A percentile compares a stretch with the other conserved stretches of the same genome.
Conservation (phyloP, 2,329 filamentous ascomycete genomes). For the Hirsutella minnesotensis region DNA sequence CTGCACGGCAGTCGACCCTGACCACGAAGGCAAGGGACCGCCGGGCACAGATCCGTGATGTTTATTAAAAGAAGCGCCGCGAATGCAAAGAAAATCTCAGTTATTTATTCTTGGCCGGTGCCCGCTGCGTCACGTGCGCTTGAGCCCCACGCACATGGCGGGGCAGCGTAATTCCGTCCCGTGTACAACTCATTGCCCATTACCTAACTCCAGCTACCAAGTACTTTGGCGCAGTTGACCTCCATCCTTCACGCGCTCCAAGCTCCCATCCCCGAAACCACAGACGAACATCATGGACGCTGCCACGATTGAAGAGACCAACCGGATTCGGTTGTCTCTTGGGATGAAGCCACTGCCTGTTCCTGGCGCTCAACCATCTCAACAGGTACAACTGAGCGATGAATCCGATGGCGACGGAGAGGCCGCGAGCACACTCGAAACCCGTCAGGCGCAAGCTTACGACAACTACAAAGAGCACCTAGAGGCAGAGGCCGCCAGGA, state of each 20-base stretch:
- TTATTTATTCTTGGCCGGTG: not conserved
- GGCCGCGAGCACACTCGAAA: slow-evolving; percentile 71
- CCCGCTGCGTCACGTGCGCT: not conserved
- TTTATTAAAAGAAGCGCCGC: slow-evolving; percentile 19
- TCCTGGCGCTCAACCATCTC: slow-evolving; percentile 43
- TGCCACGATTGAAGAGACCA: slow-evolving; percentile 82
- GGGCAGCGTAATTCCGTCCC: not conserved
- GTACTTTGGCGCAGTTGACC: too few relatives aligned
- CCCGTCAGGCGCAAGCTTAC: slow-evolving; percentile 58
- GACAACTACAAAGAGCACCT: slow-evolving; percentile 57
- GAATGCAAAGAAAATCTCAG: slow-evolving; percentile 11
- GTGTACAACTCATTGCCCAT: too few relatives aligned
- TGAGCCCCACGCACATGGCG: not conserved
- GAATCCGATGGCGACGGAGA: slow-evolving; percentile 54
- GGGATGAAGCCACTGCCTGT: slow-evolving; percentile 85
- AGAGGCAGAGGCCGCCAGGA: slow-evolving; percentile 66
- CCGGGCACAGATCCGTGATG: slow-evolving; percentile 76
- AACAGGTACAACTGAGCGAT: slow-evolving; percentile 32
- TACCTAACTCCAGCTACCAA: too few relatives aligned
- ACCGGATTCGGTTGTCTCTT: slow-evolving; percentile 79
- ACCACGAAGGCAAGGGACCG: slow-evolving; percentile 49
- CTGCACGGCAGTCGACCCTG: slow-evolving; percentile 72
- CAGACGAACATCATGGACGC: slow-evolving; percentile 36
- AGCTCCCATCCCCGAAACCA: too few relatives aligned
- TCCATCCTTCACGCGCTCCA: too few relatives aligned